Evolutionary conservation across 441 rosid genomes (phyloP).

Genomic region (Pelargonium fulgidum): DNA sequence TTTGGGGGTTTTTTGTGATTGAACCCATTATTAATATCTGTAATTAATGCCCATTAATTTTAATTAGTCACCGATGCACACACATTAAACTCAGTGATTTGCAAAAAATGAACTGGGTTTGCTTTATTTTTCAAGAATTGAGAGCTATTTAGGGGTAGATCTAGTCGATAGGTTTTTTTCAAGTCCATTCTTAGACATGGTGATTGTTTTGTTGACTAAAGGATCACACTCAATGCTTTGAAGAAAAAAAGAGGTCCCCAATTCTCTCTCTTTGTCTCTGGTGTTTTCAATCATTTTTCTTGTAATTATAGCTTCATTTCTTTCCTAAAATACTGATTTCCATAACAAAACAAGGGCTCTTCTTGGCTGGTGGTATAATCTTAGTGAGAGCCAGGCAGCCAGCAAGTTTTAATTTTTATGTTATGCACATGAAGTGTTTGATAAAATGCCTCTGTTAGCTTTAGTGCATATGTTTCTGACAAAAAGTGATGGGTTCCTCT

Average conservation of each 20-base stretch:
- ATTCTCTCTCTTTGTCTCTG: conserved; percentile 12
- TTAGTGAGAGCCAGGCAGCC: not conserved
- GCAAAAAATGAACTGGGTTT: too few relatives aligned
- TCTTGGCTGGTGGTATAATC: conserved; percentile 15
- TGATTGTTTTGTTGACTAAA: conserved; percentile 44
- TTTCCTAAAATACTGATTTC: conserved; percentile 9
- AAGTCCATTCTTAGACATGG: conserved; percentile 41
- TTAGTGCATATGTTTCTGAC: conserved; percentile 30
- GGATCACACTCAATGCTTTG: conserved; percentile 24
- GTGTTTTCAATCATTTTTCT: conserved; percentile 15
- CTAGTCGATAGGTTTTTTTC: conserved; percentile 26
- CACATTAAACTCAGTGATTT: not conserved
- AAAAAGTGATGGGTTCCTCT: conserved; percentile 17
- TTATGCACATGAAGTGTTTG: conserved; percentile 10
- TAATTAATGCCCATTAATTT: too few relatives aligned
- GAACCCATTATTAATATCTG: too few relatives aligned
- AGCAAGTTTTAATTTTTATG: not conserved
- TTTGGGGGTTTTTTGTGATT: too few relatives aligned
- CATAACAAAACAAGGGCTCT: not conserved
- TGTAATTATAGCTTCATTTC: conserved; percentile 19
- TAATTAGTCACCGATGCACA: too few relatives aligned
- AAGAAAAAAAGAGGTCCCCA: not conserved
- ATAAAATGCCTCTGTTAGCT: conserved; percentile 19
- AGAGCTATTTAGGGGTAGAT: conserved; percentile 15
- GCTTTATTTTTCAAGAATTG: not conserved